Base-by-base conservation (phyloP, 768 basidiomycete species). In the Boletus coccyginus region DNA sequence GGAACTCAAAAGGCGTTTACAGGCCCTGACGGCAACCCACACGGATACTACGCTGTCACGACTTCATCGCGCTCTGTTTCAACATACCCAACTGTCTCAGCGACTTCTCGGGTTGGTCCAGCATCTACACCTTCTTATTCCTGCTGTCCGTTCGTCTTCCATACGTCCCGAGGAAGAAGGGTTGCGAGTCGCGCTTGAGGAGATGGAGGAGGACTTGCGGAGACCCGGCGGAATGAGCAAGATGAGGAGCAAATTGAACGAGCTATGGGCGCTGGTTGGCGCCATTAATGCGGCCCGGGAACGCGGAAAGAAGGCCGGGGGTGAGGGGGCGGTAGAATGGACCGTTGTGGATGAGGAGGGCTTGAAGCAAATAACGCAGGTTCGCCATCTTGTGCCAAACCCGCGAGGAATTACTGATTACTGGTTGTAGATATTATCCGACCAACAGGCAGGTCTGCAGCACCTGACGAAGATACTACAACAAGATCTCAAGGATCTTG, bases 311-410 rank as follows among this genome's bases (percentile, higher is more conserved):
- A 77, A 79, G 58, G 70, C 66, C 21, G 73, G 70, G 32, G 63
- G 65, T 13, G 78, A 77, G 16, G 78, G 76, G 1, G 54, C 49
- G 16, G 77, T 79, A 9, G 88, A 86, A 62, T 92, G 90, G 90
- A 81, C 84, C 0, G 89, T 93, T n/a, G 88, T 90, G 3, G 92
- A 94, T 67, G 89, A 91, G 64, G 90, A 92, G 2, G 92, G 92
- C 1, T 72, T 94, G 53, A 77, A 82, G 46, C 85, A 90, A 68
- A 84, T 94, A 53, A 77, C 85, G 5, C 85, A 88, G 80, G 90
- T 89, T 55, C 17, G 77, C 66, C 46, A 9, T 44, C 38, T 49
- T 56, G 57, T 31, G 17, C 48, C 12, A 21, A n/a, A 16, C 7
- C 6, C 5, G 16, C 9, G 12, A 42, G 17, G 24, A 27, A 19